Percentiles rank a stretch among this genome's conserved stretches.
Conservation (phyloP, 805 yeast genomes). For the Myxozyma neotropica region DNA sequence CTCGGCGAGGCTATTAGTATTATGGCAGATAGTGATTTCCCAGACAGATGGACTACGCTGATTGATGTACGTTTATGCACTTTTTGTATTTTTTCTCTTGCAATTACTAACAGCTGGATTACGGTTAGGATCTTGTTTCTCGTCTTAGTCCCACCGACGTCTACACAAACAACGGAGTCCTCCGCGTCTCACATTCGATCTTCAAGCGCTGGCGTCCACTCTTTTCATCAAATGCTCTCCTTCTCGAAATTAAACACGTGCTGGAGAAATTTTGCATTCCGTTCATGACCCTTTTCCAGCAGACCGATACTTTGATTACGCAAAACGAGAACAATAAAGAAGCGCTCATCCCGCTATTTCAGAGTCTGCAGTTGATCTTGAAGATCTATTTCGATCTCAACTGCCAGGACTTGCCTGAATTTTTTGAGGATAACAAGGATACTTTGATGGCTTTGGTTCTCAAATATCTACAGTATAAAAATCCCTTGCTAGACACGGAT, state of each 20-base stretch:
- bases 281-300: conserved; percentile 66
- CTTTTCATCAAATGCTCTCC: conserved; percentile 86
- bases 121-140: conserved; percentile 56
- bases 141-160: conserved; percentile 69
- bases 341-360: conserved; percentile 60
- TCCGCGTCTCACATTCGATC: conserved; percentile 91
- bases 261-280: conserved; percentile 80
- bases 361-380: conserved; percentile 66
- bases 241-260: conserved; percentile 83
- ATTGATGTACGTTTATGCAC: conserved; percentile 54
- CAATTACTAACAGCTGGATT: conserved; percentile 22
- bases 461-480: conserved; percentile 69
- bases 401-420: conserved; percentile 98
- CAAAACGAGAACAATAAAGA: conserved; percentile 50
- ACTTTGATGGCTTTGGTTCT: conserved; percentile 79
- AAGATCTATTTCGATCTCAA: conserved; percentile 91
- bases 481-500: conserved; percentile 55
- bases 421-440: conserved; percentile 86
- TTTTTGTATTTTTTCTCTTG: neutral
- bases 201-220: conserved; percentile 97
- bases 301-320: conserved; percentile 68
- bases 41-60: conserved; percentile 81
- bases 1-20: conserved; percentile 90
- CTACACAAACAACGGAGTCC: conserved; percentile 77
- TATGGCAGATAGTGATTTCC: conserved; percentile 96